Evolutionary conservation across 164 flowering plant species (phyloP), one percentile per base, ranked within the genome.

Genomic region (Aristolochia contorta): DNA sequence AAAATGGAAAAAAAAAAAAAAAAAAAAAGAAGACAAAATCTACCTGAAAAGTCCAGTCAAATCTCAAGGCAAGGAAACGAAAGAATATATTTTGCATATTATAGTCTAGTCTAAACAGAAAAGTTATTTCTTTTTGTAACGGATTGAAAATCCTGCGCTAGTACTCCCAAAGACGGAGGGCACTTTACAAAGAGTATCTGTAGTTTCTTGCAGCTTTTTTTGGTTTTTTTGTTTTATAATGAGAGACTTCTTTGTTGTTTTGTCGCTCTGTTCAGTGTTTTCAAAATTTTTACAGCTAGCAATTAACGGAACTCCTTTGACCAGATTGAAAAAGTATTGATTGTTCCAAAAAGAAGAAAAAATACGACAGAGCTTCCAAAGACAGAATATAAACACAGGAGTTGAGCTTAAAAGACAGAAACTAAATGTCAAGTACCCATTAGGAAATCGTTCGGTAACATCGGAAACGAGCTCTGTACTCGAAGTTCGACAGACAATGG

Each of bases 361-460:
- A 30, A 20, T 32, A 54, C 59, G 47, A 24, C 47, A 52, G 59
- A 4, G 9, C 7, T 37, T 37, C 43, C 54, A 41, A 27, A 20
- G 0, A 59, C 12, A 6, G 20, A 1, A 33, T 14, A n/a, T 45
- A 41, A 22, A 12, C 0, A 22, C 14, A 5, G 43, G 6, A 18
- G 6, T 6, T 3, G 5, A 27, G 30, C 30, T n/a, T 33, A 54
- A 47, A 54, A 32, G 37, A 6, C 18, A 25, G 45, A 16, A 15
- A 30, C 16, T 49, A 16, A 49, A 15, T 21, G 21, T 8, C 1
- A 24, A 54, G 16, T 77, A 77, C 81, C 72, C 60, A 60, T 78
- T 67, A 32, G 53, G 47, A 19, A 75, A 53, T 15, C 56, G 30
- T 22, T 27, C 22, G 15, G 15, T 22, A 14, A 12, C 22, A 53